Evolutionary conservation across 2,329 filamentous ascomycete species (phyloP).

Genomic region (Didymella sp.): DNA sequence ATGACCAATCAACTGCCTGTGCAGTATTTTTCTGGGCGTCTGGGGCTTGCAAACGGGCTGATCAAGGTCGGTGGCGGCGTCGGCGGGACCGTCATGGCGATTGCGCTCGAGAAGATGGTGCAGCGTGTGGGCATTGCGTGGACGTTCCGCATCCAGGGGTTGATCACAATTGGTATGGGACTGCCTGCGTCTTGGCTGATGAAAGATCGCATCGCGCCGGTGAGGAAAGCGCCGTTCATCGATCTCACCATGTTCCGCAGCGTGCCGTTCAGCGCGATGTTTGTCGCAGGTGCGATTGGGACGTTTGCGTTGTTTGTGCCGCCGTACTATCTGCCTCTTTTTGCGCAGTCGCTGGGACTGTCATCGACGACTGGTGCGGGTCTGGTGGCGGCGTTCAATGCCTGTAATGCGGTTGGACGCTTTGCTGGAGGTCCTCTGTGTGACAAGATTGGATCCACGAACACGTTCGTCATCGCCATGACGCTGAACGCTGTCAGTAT

Average conservation of each 20-base stretch:
- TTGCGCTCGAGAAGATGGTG: constrained; percentile 35
- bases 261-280: constrained; percentile 30
- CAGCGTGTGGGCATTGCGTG: constrained; percentile 36
- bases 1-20: constrained; percentile 31
- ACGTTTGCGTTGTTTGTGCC: constrained; percentile 40
- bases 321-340: constrained; percentile 38
- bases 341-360: constrained; percentile 33
- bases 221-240: constrained; percentile 29
- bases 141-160: constrained; percentile 36
- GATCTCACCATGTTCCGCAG: constrained; percentile 37
- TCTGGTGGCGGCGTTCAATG: constrained; percentile 38
- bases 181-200: constrained; percentile 35
- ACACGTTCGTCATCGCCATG: constrained; percentile 40
- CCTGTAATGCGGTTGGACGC: constrained; percentile 36
- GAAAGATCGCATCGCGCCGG: constrained; percentile 29
- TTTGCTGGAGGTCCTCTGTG: constrained; percentile 36
- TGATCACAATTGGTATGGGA: constrained; percentile 34
- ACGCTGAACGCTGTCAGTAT: constrained; percentile 37
- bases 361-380: constrained; percentile 32
- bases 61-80: constrained; percentile 41
- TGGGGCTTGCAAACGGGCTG: constrained; percentile 39
- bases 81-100: constrained; percentile 33
- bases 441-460: constrained; percentile 41
- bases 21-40: constrained; percentile 38
- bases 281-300: constrained; percentile 32